Percentiles rank a stretch among this genome's conserved stretches.
Evolutionary conservation across 164 flowering plant species (phyloP).

Genomic region (Aristolochia contorta): DNA sequence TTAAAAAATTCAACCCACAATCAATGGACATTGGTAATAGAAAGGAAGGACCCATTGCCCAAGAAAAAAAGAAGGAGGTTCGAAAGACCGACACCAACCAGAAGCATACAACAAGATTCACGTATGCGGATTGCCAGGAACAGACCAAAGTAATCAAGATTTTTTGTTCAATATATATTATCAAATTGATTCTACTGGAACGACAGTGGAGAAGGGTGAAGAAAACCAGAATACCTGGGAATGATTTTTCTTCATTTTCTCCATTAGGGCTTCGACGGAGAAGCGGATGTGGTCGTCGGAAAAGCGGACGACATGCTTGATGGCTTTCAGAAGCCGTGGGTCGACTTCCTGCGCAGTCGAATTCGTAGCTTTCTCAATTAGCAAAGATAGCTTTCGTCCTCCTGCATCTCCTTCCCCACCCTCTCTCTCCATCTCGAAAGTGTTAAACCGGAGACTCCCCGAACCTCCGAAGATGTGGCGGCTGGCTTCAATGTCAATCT

Average conservation of each 20-base stretch:
- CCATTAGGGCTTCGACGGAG: constrained; percentile 65
- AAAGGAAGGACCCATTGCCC: not conserved
- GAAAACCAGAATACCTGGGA: constrained; percentile 47
- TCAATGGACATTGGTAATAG: not conserved
- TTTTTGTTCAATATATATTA: not conserved
- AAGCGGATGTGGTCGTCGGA: constrained; percentile 70
- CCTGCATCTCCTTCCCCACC: not conserved
- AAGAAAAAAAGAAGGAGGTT: too few relatives aligned
- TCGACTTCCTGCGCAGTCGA: constrained; percentile 62
- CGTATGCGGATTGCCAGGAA: too few relatives aligned
- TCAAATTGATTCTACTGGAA: not conserved
- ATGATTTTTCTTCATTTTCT: constrained; percentile 72
- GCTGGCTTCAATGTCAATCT: not conserved
- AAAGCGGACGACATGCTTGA: constrained; percentile 59
- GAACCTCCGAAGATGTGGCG: not conserved
- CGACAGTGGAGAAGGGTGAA: too few relatives aligned
- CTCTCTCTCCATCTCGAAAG: not conserved
- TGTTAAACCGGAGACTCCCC: not conserved
- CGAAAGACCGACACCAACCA: too few relatives aligned
- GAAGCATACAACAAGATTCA: too few relatives aligned
- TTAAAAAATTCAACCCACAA: not conserved
- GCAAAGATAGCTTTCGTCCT: constrained; percentile 7
- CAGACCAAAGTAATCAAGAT: too few relatives aligned
- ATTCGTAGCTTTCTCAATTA: constrained; percentile 80
- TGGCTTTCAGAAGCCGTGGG: constrained; percentile 70